Evolutionary conservation across 352 stramenopile species (phyloP), one percentile per base, ranked within the genome.

Genomic region (Pythium folliculosum): DNA sequence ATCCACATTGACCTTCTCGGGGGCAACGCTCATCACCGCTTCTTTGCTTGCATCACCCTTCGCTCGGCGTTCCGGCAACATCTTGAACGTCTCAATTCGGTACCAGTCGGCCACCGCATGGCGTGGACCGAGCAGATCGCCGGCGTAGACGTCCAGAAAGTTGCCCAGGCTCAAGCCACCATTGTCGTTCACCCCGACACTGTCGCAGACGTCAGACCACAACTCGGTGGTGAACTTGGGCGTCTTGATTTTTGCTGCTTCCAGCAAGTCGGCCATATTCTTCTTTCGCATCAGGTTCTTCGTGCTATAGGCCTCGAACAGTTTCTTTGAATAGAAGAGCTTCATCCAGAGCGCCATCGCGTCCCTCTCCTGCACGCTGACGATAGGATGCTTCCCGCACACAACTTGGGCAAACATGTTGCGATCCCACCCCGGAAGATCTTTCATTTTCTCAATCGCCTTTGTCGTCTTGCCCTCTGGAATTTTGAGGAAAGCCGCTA

Each of bases 61-160:
- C 4, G 35, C 63, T 3, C 68, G 77, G 8, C 69, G 66, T 32
- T 85, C 76, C 6, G 77, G 80, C 0, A 86, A 53, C 27, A 88
- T 50, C 47, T 79, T 84, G 66, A 86, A 88, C 1, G 80, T 85
- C 48, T 88, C 76, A 27, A 88, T 88, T 21, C 77, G 70, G 61
- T 86, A 83, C 68, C 75, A 88, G 44, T 86, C 80, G 0, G 69
- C 77, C 9, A 88, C 52, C 2, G 80, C 58, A 38, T 82, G 66
- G 0, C 80, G 77, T 37, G 73, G 69, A n/a, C 77, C 79, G 4
- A 88, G 61, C 1, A 80, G 40, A 21, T 73, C 60, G 17, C 72
- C 66, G 32, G 73, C 59, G 56, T 86, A 86, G 5, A 82, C 65
- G 49, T 81, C 67, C 9, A 88, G 51, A 60, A 88, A 86, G 8